Conservation (phyloP, 2,329 filamentous ascomycete species). For the Harringtonia aguacate region DNA sequence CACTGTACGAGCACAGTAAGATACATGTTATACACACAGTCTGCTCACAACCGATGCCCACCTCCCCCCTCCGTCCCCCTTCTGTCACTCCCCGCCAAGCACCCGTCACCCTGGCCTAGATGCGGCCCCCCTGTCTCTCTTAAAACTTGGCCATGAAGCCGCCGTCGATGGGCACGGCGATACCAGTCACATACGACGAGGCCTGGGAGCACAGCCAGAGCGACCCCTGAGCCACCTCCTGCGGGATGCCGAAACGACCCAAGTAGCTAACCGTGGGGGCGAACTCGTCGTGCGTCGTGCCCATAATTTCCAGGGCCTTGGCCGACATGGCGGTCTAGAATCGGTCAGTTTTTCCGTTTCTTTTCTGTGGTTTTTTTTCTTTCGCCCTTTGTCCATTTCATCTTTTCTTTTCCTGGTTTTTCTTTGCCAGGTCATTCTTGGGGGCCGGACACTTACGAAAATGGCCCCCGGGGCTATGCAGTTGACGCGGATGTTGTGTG, state of each 20-base stretch:
- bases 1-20: too few relatives aligned
- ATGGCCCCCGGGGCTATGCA: background rate
- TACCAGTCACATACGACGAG: background rate
- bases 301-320: background rate
- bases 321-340: background rate
- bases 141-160: slow-evolving; percentile 16
- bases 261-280: background rate
- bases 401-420: too few relatives aligned
- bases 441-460: background rate
- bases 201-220: background rate
- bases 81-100: too few relatives aligned
- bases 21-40: too few relatives aligned
- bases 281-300: background rate
- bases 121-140: too few relatives aligned
- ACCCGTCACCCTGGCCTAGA: too few relatives aligned
- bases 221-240: background rate
- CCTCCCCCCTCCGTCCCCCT: too few relatives aligned
- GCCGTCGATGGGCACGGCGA: background rate
- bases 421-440: background rate
- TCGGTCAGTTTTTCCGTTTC: too few relatives aligned
- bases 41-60: too few relatives aligned
- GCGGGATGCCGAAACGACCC: background rate
- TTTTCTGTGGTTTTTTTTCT: too few relatives aligned
- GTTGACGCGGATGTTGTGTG: background rate
- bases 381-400: too few relatives aligned